Evolutionary conservation across 306 rosid genomes (phyloP).

Genomic region (Sophora flavescens): DNA sequence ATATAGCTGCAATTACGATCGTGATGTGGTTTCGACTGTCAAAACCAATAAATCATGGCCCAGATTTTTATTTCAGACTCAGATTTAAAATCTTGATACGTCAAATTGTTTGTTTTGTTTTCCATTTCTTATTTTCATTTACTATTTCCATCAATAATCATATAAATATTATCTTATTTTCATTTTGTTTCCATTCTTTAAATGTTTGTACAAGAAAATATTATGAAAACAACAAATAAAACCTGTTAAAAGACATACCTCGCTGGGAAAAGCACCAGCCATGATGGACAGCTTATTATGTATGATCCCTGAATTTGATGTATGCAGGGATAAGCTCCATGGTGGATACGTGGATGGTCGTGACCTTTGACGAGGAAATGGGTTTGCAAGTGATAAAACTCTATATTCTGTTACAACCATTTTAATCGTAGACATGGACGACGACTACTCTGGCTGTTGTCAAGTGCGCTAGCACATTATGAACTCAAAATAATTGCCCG

Average conservation of each 20-base stretch:
- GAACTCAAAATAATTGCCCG: neutral
- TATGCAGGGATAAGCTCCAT: slow-evolving; percentile 3
- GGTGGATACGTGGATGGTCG: neutral
- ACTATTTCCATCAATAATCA: too few species aligned
- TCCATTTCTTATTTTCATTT: too few species aligned
- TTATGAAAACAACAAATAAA: too few species aligned
- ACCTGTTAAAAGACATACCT: slow-evolving; percentile 5
- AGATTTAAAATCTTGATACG: too few species aligned
- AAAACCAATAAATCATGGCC: too few species aligned
- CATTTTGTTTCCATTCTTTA: too few species aligned
- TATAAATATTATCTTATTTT: too few species aligned
- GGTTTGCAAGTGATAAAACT: slow-evolving; percentile 15
- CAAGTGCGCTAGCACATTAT: neutral
- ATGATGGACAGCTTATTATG: slow-evolving; percentile 4
- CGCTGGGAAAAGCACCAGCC: slow-evolving; percentile 15
- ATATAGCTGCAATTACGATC: too few species aligned
- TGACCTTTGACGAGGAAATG: neutral
- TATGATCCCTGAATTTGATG: neutral
- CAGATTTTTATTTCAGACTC: too few species aligned
- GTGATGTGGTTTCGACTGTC: too few species aligned
- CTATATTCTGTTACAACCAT: slow-evolving; percentile 1
- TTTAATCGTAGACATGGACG: neutral
- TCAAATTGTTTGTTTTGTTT: too few species aligned
- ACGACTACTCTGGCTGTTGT: neutral
- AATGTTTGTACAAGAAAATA: too few species aligned